Evolutionary conservation across 768 basidiomycete species (phyloP), one percentile per base, ranked within the genome.

Genomic region (Hortiboletus flavorubellus): DNA sequence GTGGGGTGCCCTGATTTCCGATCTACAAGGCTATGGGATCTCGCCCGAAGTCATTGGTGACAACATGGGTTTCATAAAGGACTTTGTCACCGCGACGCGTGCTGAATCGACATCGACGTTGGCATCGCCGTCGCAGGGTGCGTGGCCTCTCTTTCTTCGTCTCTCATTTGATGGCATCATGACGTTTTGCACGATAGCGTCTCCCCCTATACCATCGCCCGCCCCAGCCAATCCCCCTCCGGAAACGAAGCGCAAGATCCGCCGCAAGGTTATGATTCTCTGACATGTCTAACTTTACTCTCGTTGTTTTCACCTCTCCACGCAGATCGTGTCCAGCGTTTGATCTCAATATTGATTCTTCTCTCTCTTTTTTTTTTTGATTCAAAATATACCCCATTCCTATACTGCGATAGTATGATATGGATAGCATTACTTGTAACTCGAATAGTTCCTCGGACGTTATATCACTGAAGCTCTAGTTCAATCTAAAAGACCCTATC

Each of bases 1-100:
- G 29, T 86, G 83, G 84, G 76, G 73, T 38, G 72, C 76, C 46
- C 69, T 79, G 45, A 70, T 74, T 23, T 65, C 73, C 68, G 70
- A 77, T 65, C 61, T 77, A n/a, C 72, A 75, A 49, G 76, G 74
- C 5, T 66, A 73, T 46, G 74, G 73, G 49, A 68, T 75, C 58
- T 64, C 67, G 29, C 65, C 67, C 40, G 67, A 70, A 49, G 61
- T 64, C 44, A 59, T 72, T 48, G 62, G 59, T 26, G 58, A 68
- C 30, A 70, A 74, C 46, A 63, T 66, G 51, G 69, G 69, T 50
- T 74, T 76, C 64, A 73, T 76, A 55, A 68, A 59, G 56, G 70
- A 68, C 38, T 58, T 70, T 38, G 61, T 70, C 15, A 38, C 64
- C 5, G 40, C 53, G 16, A 53, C 49, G 29, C 41, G 51, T 18